Base-by-base conservation (phyloP, 2,329 filamentous ascomycete species). In the Penicillium italicum region DNA sequence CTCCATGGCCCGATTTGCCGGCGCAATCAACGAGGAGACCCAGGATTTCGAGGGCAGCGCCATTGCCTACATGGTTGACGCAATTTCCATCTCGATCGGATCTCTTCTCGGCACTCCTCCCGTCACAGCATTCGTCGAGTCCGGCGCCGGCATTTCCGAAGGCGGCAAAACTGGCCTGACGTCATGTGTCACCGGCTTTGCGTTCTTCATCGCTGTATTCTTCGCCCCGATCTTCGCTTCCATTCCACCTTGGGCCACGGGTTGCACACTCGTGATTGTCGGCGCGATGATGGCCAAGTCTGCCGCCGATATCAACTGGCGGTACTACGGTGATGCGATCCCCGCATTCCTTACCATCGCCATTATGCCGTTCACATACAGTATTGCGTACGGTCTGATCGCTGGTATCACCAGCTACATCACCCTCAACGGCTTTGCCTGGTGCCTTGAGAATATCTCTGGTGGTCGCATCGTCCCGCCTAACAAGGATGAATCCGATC, bases 221-320 rank as follows among this genome's bases (percentile, higher is more conserved):
- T 95, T 95, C 70, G 90, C 91, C 0, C 91, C 91, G 0, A 93
- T 95, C 55, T 95, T 95, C 68, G 90, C 91, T 10, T 92, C 89
- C 0, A 94, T 95, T 55, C 91, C 91, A 5, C 87, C 90, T 0
- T 95, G 90, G 89, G 91, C 91, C 3, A 96, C 91, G 0, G 91
- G 91, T 45, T 91, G 88, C 70, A 91, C 91, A n/a, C 81, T 95
- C 26, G 82, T 96, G 63, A 85, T 96, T 37, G 90, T 96, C 52
- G 91, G 91, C n/a, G 86, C 86, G 20, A 87, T 95, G 81, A 95
- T 95, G 91, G 85, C 87, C 54, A 82, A 85, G 58, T 82, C 89
- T 1, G 88, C 89, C 12, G 84, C 83, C 16, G 88, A 94, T 61
- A 92, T 96, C 78, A 96, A 96, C 80, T 96, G 91, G 91, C 79